phyloP scores from a whole-genome alignment of 2,329 filamentous ascomycete species.

The Septoria linicola region DNA sequence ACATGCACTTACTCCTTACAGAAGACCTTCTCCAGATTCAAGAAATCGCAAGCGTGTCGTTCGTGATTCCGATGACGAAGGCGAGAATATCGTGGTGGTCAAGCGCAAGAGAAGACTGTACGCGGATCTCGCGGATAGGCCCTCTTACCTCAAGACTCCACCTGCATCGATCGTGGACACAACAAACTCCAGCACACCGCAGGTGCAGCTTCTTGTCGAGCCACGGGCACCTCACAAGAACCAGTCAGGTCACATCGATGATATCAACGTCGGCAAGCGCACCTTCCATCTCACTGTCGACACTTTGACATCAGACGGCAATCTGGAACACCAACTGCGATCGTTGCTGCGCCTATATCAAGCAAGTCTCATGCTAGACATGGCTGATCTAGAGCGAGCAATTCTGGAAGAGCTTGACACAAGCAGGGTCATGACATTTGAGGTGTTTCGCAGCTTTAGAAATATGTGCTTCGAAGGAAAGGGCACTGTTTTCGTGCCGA shows the following conservation, averaged over 20 bases:
- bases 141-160: too few species aligned
- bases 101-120: neutral
- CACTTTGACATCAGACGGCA: neutral
- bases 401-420: neutral
- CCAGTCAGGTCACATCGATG: too few species aligned
- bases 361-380: neutral
- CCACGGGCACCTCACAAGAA: too few species aligned
- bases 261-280: too few species aligned
- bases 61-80: neutral
- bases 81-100: neutral
- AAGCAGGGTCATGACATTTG: neutral
- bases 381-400: neutral
- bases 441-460: neutral
- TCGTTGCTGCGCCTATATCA: neutral
- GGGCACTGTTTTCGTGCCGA: neutral
- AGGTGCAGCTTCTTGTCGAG: too few species aligned
- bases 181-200: too few species aligned
- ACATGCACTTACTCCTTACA: neutral
- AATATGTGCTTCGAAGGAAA: neutral
- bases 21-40: neutral
- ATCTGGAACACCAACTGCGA: neutral
- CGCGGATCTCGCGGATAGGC: neutral
- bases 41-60: slow-evolving; percentile 3
- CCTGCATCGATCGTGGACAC: too few species aligned
- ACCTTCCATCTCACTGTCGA: too few species aligned